These are phyloP conservation scores for Fragosphaeria purpurea DNA, from an alignment of 2,329 filamentous ascomycete species.

Conservation along the genomic window DNA sequence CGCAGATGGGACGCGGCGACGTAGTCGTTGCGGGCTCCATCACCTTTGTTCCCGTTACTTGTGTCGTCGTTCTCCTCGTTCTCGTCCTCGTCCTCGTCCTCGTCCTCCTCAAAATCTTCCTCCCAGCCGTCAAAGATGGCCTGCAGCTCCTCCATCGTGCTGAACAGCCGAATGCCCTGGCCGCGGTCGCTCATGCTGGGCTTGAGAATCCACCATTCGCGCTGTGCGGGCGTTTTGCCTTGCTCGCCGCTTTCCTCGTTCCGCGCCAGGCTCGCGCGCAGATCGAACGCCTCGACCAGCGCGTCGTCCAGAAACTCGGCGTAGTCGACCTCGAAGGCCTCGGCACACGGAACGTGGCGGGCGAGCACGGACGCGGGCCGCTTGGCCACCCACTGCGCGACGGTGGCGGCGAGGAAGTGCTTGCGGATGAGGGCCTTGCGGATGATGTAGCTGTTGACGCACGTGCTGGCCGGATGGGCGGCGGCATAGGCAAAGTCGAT, in stretches of 20 bases:
- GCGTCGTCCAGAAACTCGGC: constrained; percentile 95
- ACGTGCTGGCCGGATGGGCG: constrained; percentile 46
- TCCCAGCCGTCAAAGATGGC: constrained; percentile 91
- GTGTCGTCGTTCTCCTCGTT: constrained; percentile 18
- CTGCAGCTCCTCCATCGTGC: constrained; percentile 72
- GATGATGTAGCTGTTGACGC: constrained; percentile 88
- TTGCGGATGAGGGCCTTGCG: constrained; percentile 94
- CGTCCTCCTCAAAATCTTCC: constrained; percentile 52
- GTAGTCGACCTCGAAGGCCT: constrained; percentile 91
- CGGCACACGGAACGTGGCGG: constrained; percentile 63
- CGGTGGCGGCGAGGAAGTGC: constrained; percentile 79
- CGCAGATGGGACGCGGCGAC: constrained; percentile 85
- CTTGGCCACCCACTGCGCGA: constrained; percentile 79
- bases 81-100: constrained; percentile 47
- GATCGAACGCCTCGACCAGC: constrained; percentile 78
- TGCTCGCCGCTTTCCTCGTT: constrained; percentile 34
- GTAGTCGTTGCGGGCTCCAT: constrained; percentile 32
- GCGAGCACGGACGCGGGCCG: constrained; percentile 61
- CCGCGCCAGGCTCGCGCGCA: constrained; percentile 64
- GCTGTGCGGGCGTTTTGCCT: constrained; percentile 22
- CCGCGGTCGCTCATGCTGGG: constrained; percentile 95
- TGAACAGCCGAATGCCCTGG: constrained; percentile 85
- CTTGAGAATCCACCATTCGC: constrained; percentile 96
- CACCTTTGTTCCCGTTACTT: constrained; percentile 14
- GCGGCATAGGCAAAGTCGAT: constrained; percentile 74